These are phyloP conservation scores for Chrysosporium queenslandicum DNA, from an alignment of 2,329 filamentous ascomycete species.

Conservation along the genomic window DNA sequence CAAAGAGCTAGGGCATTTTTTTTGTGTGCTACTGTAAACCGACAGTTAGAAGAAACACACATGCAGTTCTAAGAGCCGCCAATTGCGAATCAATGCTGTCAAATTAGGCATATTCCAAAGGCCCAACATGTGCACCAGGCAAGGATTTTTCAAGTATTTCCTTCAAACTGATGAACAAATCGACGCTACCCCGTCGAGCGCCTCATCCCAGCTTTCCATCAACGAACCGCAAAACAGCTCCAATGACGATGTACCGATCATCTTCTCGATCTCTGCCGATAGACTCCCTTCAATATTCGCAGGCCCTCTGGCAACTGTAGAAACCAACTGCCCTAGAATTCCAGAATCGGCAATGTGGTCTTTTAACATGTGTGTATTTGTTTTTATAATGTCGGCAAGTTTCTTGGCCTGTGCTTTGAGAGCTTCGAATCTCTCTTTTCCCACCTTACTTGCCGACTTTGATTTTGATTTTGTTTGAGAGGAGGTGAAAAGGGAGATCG, in stretches of 20 bases:
- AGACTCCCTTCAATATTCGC: constrained; percentile 15
- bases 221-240: constrained; percentile 37
- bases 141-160: not conserved
- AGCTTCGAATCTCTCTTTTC: constrained; percentile 28
- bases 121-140: too few species aligned
- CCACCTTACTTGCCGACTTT: constrained; percentile 21
- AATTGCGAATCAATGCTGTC: too few species aligned
- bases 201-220: constrained; percentile 42
- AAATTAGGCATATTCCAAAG: too few species aligned
- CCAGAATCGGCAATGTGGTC: constrained; percentile 32
- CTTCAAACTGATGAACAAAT: constrained; percentile 2
- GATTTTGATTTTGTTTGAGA: constrained; percentile 23
- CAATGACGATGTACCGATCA: constrained; percentile 31
- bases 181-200: constrained; percentile 29
- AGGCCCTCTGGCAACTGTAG: constrained; percentile 25
- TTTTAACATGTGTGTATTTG: constrained; percentile 31
- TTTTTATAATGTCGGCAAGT: constrained; percentile 28
- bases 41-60: not conserved
- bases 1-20: too few species aligned
- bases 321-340: constrained; percentile 34
- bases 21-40: not conserved
- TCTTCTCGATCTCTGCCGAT: constrained; percentile 26
- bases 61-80: too few species aligned
- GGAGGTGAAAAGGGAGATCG: constrained; percentile 27
- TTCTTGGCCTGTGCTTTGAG: constrained; percentile 23